Percentiles rank a stretch among this genome's conserved stretches.
Evolutionary conservation across 208 protist species (phyloP).

Genomic region (Acanthamoeba sp.): DNA sequence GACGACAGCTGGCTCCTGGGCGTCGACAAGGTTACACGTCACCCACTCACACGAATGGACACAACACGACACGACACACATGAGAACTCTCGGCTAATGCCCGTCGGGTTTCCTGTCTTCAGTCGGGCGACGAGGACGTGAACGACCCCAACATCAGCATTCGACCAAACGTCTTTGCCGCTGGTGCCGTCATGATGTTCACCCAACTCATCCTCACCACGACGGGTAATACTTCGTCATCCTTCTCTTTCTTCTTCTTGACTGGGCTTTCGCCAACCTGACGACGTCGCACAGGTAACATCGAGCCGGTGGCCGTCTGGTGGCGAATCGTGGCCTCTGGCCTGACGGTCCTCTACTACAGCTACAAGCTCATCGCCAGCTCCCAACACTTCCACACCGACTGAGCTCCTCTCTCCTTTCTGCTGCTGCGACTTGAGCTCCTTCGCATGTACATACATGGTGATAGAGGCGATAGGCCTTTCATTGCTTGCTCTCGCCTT

Average conservation of each 20-base stretch:
- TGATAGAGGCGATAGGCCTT: not conserved
- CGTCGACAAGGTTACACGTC: not conserved
- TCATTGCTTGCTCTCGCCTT: not conserved
- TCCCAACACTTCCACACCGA: conserved; percentile 63
- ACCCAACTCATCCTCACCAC: conserved; percentile 41
- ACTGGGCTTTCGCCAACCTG: too few species aligned
- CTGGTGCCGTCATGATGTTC: conserved; percentile 18
- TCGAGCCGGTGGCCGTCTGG: conserved; percentile 44
- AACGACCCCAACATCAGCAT: conserved; percentile 46
- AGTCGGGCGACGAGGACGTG: not conserved
- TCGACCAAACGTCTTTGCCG: conserved; percentile 40
- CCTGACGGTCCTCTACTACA: conserved; percentile 50
- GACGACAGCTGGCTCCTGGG: conserved; percentile 43
- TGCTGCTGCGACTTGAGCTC: not conserved
- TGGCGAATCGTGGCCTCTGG: conserved; percentile 30
- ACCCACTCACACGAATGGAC: not conserved
- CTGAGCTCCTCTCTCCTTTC: not conserved
- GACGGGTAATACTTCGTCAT: too few species aligned
- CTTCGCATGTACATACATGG: not conserved
- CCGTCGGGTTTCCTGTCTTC: not conserved
- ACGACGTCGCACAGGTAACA: not conserved
- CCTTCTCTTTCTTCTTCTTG: not conserved
- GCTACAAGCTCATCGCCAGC: conserved; percentile 50
- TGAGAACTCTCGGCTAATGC: not conserved
- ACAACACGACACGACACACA: not conserved